Base-by-base conservation (phyloP, 192 early-diverging fungal species). In the Martensiomyces pterosporus region DNA sequence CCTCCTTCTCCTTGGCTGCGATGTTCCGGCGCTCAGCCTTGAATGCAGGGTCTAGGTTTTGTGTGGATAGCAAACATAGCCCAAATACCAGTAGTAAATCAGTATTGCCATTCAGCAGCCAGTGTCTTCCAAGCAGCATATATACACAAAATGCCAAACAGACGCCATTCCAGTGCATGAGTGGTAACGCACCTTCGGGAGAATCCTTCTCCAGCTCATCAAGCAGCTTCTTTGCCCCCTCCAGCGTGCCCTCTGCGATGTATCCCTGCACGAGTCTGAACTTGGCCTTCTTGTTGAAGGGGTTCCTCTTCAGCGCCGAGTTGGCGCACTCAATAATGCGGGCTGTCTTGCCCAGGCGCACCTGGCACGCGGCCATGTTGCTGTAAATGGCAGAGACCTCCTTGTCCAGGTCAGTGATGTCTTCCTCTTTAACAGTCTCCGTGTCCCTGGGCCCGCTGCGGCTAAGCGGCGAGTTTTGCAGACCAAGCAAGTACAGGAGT, bases 321-420 rank as follows among this genome's bases (percentile, higher is more conserved):
- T 61, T 25, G 2, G 70, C 63, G 19, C 55, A 62, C 46, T 27
- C 39, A 12, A 57, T 47, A 22, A 53, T 55, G 34, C 62, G 58
- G 16, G 39, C 47, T 9, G 39, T 21, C 19, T 48, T 21, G 15
- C 38, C 43, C 35, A 74, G 55, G 16, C 55, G 49, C 50, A 74
- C 25, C 40, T 67, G 64, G 58, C 70, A 74, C 36, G 64, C 43
- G 0, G 70, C 70, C 58, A 74, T 74, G 52, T 74, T 74, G 34
- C 63, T 45, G 34, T 58, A 24, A 36, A 74, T 61, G 37, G 27
- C 49, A 12, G 70, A 66, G 10, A 67, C 23, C 3, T 55, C 50
- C 64, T 59, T 66, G 43, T 65, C 51, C n/a, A 47, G 39, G 42
- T 67, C 64, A 21, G 54, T 63, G 24, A 67, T 47, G 26, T 67